Evolutionary conservation across 768 basidiomycete genomes (phyloP).

Genomic region (Auricularia sp.): DNA sequence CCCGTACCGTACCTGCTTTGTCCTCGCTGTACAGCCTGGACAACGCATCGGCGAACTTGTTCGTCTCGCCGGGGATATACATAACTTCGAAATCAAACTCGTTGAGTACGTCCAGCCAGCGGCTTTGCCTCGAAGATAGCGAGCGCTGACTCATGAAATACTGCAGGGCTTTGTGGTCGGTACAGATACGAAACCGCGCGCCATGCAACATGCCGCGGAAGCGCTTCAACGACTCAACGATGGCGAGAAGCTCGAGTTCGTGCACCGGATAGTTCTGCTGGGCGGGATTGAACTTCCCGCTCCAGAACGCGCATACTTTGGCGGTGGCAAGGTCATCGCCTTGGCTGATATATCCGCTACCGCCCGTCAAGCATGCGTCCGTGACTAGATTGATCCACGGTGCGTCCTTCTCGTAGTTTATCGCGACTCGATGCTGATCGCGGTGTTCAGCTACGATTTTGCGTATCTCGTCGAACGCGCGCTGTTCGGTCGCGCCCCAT

Average conservation of each 20-base stretch:
- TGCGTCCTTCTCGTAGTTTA: slow-evolving; percentile 13
- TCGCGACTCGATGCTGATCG: slow-evolving; percentile 11
- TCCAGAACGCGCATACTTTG: slow-evolving; percentile 24
- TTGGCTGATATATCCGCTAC: slow-evolving; percentile 21
- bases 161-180: slow-evolving; percentile 7
- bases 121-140: background rate
- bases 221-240: slow-evolving; percentile 23
- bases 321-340: slow-evolving; percentile 19
- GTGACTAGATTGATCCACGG: slow-evolving; percentile 22
- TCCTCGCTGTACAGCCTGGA: slow-evolving; percentile 19
- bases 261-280: slow-evolving; percentile 35
- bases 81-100: slow-evolving; percentile 6
- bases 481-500: slow-evolving; percentile 23
- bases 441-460: slow-evolving; percentile 12
- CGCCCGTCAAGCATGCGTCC: slow-evolving; percentile 23
- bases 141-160: slow-evolving; percentile 2
- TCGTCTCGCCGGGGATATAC: slow-evolving; percentile 4
- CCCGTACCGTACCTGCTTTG: slow-evolving; percentile 14
- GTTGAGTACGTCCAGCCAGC: slow-evolving; percentile 5
- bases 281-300: slow-evolving; percentile 25
- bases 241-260: slow-evolving; percentile 30
- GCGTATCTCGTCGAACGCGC: slow-evolving; percentile 24
- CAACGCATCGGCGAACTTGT: slow-evolving; percentile 11
- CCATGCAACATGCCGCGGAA: slow-evolving; percentile 25
- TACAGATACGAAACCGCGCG: background rate